Evolutionary conservation across 169 alveolate species (phyloP).

Genomic region (Plasmodium yoelii): DNA sequence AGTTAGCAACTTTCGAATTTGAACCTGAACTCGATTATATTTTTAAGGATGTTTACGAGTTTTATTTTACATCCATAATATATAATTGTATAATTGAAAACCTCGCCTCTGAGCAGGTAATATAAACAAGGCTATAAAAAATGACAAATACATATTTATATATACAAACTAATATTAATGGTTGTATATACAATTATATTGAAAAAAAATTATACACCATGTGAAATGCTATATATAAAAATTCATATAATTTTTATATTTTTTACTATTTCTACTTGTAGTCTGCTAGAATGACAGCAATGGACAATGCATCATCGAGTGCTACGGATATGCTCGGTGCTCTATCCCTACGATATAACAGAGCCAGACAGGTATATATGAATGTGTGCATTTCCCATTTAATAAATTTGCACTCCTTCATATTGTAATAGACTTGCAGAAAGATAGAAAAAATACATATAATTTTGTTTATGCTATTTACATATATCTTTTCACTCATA

Average conservation of each 20-base stretch:
- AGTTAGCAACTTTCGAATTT: slow-evolving; percentile 81
- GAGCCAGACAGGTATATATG: slow-evolving; percentile 85
- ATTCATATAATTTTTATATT: neutral
- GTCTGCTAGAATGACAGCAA: slow-evolving; percentile 92
- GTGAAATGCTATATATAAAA: neutral
- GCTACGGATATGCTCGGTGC: slow-evolving; percentile 90
- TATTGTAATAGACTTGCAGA: neutral
- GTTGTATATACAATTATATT: neutral
- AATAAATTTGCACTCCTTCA: neutral
- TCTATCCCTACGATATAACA: slow-evolving; percentile 86
- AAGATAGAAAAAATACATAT: too few species aligned
- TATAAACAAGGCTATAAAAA: neutral
- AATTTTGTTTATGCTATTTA: too few species aligned
- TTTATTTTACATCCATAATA: slow-evolving; percentile 82
- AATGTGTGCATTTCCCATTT: neutral
- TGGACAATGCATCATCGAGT: slow-evolving; percentile 92
- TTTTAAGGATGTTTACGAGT: slow-evolving; percentile 84
- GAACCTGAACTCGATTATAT: slow-evolving; percentile 84
- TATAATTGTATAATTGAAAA: slow-evolving; percentile 84
- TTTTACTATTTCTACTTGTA: slow-evolving; percentile 6
- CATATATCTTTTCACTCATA: too few species aligned
- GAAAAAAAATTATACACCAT: too few species aligned
- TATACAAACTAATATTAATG: neutral
- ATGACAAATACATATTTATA: neutral
- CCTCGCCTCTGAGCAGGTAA: slow-evolving; percentile 84